These are phyloP conservation scores for Saccharomyces hybrid DNA, from an alignment of 1,139 yeast genomes.

Conservation along the genomic window DNA sequence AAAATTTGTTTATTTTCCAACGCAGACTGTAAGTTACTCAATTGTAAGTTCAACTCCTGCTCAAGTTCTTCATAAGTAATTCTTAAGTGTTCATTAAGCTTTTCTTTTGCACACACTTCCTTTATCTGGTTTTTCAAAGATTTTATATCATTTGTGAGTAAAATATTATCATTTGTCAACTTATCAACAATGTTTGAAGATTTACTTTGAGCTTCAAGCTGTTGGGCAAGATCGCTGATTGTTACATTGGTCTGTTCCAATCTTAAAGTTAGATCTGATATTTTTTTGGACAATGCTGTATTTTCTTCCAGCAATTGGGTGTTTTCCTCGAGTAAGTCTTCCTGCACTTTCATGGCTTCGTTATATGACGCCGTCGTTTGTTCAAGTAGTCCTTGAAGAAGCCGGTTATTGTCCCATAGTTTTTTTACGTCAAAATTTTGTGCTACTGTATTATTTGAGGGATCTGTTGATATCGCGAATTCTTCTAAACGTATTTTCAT, in stretches of 20 bases:
- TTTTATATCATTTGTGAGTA: conserved; percentile 37
- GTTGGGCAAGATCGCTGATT: conserved; percentile 13
- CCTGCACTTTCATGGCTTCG: conserved; percentile 35
- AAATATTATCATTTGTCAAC: conserved; percentile 37
- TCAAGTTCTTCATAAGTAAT: conserved; percentile 49
- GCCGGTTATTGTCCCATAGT: conserved; percentile 31
- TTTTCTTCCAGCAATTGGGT: conserved; percentile 38
- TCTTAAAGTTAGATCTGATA: neutral
- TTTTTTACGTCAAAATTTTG: conserved; percentile 19
- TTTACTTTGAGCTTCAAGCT: conserved; percentile 31
- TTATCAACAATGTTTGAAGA: conserved; percentile 25
- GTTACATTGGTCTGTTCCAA: conserved; percentile 10
- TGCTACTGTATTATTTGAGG: conserved; percentile 33
- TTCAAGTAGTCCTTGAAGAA: conserved; percentile 37
- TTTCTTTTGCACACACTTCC: conserved; percentile 47
- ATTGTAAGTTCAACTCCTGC: conserved; percentile 41
- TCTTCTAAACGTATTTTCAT: conserved; percentile 38
- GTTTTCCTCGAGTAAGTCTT: conserved; percentile 39
- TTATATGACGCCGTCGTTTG: conserved; percentile 37
- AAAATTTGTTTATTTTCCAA: neutral
- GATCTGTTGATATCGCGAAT: conserved; percentile 42
- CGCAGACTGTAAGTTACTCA: conserved; percentile 33
- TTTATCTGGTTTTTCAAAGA: neutral
- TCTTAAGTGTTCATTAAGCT: conserved; percentile 58
- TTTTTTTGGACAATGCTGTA: conserved; percentile 5